Conservation (phyloP, 1,139 yeast genomes). For the Wickerhamiella pararugosa region DNA sequence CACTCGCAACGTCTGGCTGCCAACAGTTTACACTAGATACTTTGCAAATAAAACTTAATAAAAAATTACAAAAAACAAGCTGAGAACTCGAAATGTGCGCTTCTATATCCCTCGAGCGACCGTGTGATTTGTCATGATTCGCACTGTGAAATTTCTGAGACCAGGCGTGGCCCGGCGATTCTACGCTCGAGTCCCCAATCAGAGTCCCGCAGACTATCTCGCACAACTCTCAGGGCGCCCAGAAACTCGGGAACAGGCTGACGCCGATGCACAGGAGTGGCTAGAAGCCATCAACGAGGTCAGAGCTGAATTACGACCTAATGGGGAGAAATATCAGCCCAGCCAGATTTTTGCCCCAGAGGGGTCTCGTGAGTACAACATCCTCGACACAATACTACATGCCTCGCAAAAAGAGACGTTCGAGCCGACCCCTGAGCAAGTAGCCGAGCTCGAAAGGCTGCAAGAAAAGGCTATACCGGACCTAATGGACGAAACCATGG, state of each 20-base stretch:
- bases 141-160: too few relatives aligned
- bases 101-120: too few relatives aligned
- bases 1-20: too few relatives aligned
- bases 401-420: slow-evolving; percentile 11
- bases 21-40: too few relatives aligned
- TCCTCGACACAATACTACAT: slow-evolving; percentile 11
- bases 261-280: slow-evolving; percentile 54
- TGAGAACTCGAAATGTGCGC: too few relatives aligned
- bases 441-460: slow-evolving; percentile 37
- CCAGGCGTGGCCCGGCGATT: too few relatives aligned
- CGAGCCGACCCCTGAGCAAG: slow-evolving; percentile 45
- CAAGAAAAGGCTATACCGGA: slow-evolving; percentile 44
- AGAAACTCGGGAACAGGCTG: slow-evolving; percentile 20
- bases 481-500: slow-evolving; percentile 52
- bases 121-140: too few relatives aligned
- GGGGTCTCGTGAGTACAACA: slow-evolving; percentile 13
- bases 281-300: slow-evolving; percentile 43
- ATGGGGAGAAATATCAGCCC: slow-evolving; percentile 22
- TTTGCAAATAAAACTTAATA: too few relatives aligned
- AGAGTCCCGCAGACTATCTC: slow-evolving; percentile 13
- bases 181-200: too few relatives aligned
- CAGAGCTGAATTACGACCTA: slow-evolving; percentile 31
- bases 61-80: too few relatives aligned
- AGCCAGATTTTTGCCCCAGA: slow-evolving; percentile 23
- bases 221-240: slow-evolving; percentile 7